Evolutionary conservation across 73 alveolate genomes (phyloP).

Genomic region (Paramecium octaurelia): DNA sequence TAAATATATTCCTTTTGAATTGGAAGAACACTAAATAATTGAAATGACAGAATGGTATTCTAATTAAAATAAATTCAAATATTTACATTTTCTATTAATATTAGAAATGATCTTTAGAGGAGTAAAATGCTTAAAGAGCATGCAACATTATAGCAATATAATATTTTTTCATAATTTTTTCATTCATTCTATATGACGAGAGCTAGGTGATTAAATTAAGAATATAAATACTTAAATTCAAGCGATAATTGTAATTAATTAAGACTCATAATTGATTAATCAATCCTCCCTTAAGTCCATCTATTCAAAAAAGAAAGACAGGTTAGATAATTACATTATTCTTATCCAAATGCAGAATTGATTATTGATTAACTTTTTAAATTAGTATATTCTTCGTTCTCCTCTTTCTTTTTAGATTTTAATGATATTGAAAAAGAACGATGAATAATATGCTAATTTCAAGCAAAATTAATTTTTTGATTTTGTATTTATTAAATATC

Average conservation of each 20-base stretch:
- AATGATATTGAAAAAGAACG: background rate
- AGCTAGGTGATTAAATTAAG: background rate
- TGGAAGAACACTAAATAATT: background rate
- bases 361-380: background rate
- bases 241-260: background rate
- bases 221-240: background rate
- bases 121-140: background rate
- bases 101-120: background rate
- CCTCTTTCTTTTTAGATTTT: background rate
- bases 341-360: background rate
- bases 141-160: background rate
- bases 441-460: background rate
- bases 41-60: background rate
- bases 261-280: background rate
- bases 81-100: background rate
- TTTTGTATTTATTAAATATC: background rate
- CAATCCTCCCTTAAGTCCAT: background rate
- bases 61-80: background rate
- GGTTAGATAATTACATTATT: background rate
- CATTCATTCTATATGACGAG: background rate
- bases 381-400: background rate
- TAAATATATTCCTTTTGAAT: background rate
- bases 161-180: background rate
- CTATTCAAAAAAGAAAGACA: background rate
- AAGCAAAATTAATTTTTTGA: background rate